phyloP scores from a whole-genome alignment of 2,329 filamentous ascomycete genomes.

The Fusarium ramigenum region DNA sequence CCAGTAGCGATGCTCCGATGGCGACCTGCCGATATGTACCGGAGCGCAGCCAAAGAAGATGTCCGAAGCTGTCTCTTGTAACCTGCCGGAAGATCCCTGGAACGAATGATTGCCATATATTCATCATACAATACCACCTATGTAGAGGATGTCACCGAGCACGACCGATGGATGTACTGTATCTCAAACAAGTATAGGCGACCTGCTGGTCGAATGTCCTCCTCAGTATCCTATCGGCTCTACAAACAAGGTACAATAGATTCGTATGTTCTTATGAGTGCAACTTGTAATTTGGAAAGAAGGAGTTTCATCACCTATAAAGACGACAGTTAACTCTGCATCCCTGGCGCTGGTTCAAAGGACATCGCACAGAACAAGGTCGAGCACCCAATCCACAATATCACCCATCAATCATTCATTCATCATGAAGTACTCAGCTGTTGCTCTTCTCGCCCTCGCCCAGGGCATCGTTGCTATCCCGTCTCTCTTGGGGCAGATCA shows the following conservation, averaged over 20 bases:
- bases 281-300: background rate
- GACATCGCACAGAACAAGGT: rapidly evolving
- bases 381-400: rapidly evolving
- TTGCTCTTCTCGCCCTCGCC: background rate
- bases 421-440: constrained; percentile 4
- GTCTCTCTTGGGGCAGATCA: background rate
- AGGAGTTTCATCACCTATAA: background rate
- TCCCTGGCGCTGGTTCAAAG: background rate
- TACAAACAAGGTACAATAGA: background rate
- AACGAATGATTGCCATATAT: background rate
- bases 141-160: background rate
- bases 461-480: background rate
- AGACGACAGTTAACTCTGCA: too few species aligned
- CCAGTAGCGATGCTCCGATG: background rate
- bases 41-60: too few species aligned
- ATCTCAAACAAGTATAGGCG: background rate
- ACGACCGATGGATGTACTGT: background rate
- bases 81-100: background rate
- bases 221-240: background rate
- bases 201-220: background rate
- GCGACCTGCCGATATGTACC: background rate
- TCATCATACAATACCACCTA: too few species aligned
- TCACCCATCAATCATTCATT: rapidly evolving
- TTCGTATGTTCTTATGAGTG: rapidly evolving
- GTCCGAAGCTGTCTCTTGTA: background rate